A percentile compares a stretch with the other conserved stretches of the same genome.
Conservation (phyloP, 129 eudicot species). For the Flaveria trinervia region DNA sequence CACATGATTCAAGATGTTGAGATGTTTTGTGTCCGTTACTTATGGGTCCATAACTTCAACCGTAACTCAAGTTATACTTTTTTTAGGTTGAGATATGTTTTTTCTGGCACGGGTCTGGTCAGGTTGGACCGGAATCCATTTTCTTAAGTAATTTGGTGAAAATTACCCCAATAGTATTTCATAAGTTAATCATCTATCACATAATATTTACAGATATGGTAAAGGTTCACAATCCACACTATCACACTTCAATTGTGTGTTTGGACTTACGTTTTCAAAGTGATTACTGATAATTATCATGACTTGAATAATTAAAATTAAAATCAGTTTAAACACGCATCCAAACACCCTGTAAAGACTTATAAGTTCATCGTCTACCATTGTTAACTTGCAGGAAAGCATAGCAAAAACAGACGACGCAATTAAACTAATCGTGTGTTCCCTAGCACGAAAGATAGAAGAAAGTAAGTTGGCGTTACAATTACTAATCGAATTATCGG, state of each 20-base stretch:
- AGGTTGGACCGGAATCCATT: background rate
- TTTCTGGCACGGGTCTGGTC: background rate
- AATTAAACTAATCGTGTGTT: slow-evolving; percentile 44
- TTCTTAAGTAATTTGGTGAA: background rate
- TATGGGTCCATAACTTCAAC: no score
- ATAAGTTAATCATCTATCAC: background rate
- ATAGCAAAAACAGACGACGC: slow-evolving; percentile 39
- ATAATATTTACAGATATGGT: background rate
- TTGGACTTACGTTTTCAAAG: background rate
- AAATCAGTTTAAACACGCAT: no score
- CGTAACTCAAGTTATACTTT: no score
- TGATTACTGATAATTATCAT: background rate
- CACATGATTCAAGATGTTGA: no score
- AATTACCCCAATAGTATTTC: background rate
- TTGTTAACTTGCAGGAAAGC: slow-evolving; percentile 39
- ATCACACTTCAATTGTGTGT: background rate
- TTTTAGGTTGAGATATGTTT: no score
- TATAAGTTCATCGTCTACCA: background rate
- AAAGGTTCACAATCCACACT: background rate
- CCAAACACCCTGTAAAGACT: background rate
- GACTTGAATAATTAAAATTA: background rate
- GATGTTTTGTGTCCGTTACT: no score
- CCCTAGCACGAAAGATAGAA: slow-evolving; percentile 52
- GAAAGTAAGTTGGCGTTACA: slow-evolving; percentile 55
- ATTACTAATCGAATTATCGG: slow-evolving; percentile 47